Evolutionary conservation across 306 rosid species (phyloP).

Genomic region (Canavalia ensiformis): DNA sequence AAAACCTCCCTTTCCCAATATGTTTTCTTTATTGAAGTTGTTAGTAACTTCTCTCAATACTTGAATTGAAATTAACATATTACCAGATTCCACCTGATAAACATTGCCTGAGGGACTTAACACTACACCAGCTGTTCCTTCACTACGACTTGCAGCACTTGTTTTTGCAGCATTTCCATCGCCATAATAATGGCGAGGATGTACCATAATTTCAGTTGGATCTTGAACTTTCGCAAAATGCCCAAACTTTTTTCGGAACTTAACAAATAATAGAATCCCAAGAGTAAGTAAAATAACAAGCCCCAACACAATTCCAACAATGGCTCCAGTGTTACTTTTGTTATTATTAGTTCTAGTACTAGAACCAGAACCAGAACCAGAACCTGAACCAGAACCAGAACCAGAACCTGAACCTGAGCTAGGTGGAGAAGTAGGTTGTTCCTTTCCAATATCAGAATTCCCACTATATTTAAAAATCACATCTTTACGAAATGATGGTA

Average conservation of each 20-base stretch:
- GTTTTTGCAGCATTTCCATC: constrained; percentile 58
- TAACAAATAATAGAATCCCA: constrained; percentile 38
- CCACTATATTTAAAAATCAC: constrained; percentile 58
- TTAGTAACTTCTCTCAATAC: constrained; percentile 75
- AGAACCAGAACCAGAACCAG: too few species aligned
- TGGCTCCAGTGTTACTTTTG: constrained; percentile 32
- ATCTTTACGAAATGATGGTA: constrained; percentile 58
- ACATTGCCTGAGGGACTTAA: constrained; percentile 47
- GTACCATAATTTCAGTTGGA: constrained; percentile 45
- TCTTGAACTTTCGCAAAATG: constrained; percentile 43
- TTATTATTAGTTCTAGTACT: not conserved
- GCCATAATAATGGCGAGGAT: constrained; percentile 61
- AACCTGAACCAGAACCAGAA: too few species aligned
- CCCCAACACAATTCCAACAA: constrained; percentile 55
- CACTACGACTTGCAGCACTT: constrained; percentile 42
- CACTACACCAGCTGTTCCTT: constrained; percentile 19
- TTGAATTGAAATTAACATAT: constrained; percentile 76
- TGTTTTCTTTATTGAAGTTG: constrained; percentile 68
- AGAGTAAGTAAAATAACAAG: constrained; percentile 46
- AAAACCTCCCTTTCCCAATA: constrained; percentile 87
- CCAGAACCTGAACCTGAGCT: not conserved
- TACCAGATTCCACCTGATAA: constrained; percentile 67
- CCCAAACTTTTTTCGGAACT: constrained; percentile 41
- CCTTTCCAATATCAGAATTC: constrained; percentile 75
- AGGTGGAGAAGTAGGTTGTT: constrained; percentile 39